phyloP scores from a whole-genome alignment of 345 rosid genomes.

The Linum lewisii region DNA sequence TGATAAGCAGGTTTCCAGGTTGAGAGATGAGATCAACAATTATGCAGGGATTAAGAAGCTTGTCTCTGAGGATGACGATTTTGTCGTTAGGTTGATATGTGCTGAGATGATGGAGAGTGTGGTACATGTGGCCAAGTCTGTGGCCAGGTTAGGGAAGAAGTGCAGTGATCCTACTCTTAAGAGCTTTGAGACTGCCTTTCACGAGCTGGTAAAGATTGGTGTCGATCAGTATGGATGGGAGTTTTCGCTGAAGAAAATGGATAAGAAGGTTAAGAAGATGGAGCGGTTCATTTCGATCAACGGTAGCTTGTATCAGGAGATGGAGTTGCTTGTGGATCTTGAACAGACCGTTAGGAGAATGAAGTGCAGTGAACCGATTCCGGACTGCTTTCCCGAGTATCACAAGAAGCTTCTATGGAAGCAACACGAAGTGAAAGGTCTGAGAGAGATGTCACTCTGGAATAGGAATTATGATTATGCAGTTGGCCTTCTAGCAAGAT shows the following conservation, averaged over 20 bases:
- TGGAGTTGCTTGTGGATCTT: slow-evolving; percentile 70
- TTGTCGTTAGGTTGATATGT: slow-evolving; percentile 45
- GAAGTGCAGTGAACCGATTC: slow-evolving; percentile 45
- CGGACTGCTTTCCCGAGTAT: slow-evolving; percentile 48
- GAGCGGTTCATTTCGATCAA: slow-evolving; percentile 64
- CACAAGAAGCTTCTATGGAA: slow-evolving; percentile 78
- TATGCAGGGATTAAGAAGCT: slow-evolving; percentile 72
- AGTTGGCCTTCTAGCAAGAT: slow-evolving; percentile 59
- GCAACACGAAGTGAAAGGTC: slow-evolving; percentile 68
- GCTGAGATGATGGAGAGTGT: slow-evolving; percentile 62
- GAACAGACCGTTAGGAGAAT: slow-evolving; percentile 73
- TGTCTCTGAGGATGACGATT: slow-evolving; percentile 74
- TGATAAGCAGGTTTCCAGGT: slow-evolving; percentile 65
- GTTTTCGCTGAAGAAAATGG: slow-evolving; percentile 73
- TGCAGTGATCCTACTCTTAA: slow-evolving; percentile 60
- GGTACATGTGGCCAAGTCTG: slow-evolving; percentile 52
- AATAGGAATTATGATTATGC: slow-evolving; percentile 70
- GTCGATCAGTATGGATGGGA: slow-evolving; percentile 68
- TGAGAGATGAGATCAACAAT: slow-evolving; percentile 57
- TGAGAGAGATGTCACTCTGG: slow-evolving; percentile 78
- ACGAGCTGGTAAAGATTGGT: slow-evolving; percentile 42
- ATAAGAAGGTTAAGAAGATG: slow-evolving; percentile 73
- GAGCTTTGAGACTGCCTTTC: slow-evolving; percentile 48
- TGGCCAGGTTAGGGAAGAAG: slow-evolving; percentile 60
- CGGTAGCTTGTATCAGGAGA: slow-evolving; percentile 75